Evolutionary conservation across 2,329 filamentous ascomycete genomes (phyloP).

Genomic region (Cryphonectria parasitica): DNA sequence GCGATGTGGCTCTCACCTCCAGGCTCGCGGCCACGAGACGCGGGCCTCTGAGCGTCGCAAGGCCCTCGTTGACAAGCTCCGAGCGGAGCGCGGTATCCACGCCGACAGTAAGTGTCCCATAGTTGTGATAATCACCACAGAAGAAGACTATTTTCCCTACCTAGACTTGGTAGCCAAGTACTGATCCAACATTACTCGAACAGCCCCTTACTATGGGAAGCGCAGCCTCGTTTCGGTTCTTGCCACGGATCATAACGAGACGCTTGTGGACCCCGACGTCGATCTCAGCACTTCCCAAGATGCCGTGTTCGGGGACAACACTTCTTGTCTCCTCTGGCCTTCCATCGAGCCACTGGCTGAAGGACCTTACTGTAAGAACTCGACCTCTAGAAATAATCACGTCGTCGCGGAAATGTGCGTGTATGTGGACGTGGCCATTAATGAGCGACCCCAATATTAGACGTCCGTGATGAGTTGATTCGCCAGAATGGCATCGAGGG

Average conservation of each 20-base stretch:
- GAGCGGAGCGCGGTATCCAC: conserved; percentile 14
- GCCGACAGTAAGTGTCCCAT: not conserved
- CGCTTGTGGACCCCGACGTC: conserved; percentile 8
- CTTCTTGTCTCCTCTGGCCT: conserved; percentile 15
- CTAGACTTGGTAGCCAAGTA: not conserved
- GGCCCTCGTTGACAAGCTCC: conserved; percentile 15
- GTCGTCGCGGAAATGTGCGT: not conserved
- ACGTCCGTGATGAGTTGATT: conserved; percentile 15
- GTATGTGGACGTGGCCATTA: not conserved
- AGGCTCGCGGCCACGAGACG: conserved; percentile 11
- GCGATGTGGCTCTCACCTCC: conserved; percentile 14
- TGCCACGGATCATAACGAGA: conserved; percentile 17
- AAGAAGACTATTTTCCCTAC: no score
- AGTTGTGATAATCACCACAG: no score
- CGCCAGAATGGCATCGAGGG: conserved; percentile 16
- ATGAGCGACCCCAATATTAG: not conserved
- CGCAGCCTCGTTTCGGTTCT: conserved; percentile 8
- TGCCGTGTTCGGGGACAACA: conserved; percentile 15
- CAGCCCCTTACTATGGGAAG: conserved; percentile 9
- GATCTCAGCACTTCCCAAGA: conserved; percentile 11
- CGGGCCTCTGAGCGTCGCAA: conserved; percentile 4
- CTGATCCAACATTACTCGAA: not conserved
- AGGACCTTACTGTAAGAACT: conserved; percentile 13
- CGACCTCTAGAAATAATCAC: not conserved
- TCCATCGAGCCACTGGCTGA: conserved; percentile 5